Conservation (phyloP, 2,329 filamentous ascomycete species). For the Orbilia javanica region DNA sequence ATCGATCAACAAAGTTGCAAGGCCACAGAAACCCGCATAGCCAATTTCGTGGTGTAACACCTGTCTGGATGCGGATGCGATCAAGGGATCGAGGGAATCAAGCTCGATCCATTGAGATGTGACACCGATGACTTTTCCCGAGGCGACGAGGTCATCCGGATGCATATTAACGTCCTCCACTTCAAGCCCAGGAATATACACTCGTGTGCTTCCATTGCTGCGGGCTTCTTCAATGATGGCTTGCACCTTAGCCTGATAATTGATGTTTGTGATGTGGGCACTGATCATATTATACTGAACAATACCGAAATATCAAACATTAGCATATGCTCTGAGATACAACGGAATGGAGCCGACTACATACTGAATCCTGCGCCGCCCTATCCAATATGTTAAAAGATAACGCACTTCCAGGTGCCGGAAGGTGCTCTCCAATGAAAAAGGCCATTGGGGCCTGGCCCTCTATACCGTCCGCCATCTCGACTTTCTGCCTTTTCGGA, state of each 20-base stretch:
- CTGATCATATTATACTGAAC: conserved; percentile 82
- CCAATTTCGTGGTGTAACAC: conserved; percentile 88
- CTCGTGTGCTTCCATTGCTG: conserved; percentile 66
- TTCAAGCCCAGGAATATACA: conserved; percentile 71
- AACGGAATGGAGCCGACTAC: not conserved
- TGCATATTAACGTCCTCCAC: conserved; percentile 66
- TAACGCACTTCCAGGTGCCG: conserved; percentile 44
- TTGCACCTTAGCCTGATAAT: conserved; percentile 78
- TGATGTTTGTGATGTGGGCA: conserved; percentile 79
- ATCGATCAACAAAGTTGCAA: conserved; percentile 83
- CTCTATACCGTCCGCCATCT: conserved; percentile 34
- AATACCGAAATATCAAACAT: not conserved
- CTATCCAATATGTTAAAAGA: conserved; percentile 31
- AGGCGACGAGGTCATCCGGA: conserved; percentile 64
- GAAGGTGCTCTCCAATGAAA: conserved; percentile 57
- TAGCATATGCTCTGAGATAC: not conserved
- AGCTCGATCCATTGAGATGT: conserved; percentile 62
- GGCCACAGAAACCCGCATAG: conserved; percentile 94
- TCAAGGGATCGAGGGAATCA: conserved; percentile 71
- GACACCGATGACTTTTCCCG: conserved; percentile 66
- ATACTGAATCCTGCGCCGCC: conserved; percentile 30
- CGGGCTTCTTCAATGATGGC: conserved; percentile 65
- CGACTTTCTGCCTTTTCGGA: conserved; percentile 17
- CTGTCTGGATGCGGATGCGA: conserved; percentile 81
- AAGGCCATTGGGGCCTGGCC: conserved; percentile 20